Conservation (phyloP, 192 early-diverging fungal genomes). For the Gigaspora rosea region DNA sequence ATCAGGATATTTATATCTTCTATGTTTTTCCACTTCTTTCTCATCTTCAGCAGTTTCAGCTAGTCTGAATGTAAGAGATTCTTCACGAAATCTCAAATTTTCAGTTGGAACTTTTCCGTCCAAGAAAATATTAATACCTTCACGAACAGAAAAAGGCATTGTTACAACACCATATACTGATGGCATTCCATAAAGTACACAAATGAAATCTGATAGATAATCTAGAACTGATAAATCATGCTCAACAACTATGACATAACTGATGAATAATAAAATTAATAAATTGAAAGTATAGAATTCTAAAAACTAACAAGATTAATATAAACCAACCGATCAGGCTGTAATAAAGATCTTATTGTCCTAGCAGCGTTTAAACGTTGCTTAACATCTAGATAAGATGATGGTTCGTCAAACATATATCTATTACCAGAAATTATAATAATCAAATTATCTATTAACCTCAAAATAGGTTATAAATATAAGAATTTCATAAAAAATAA, state of each 20-base stretch:
- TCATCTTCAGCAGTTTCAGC: conserved; percentile 88
- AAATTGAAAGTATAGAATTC: background rate
- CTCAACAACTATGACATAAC: conserved; percentile 95
- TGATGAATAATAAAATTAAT: conserved; percentile 12
- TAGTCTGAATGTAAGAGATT: conserved; percentile 88
- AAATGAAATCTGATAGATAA: conserved; percentile 97
- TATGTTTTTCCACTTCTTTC: conserved; percentile 60
- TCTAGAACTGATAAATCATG: conserved; percentile 98
- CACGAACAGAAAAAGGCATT: conserved; percentile 93
- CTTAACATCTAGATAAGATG: conserved; percentile 97
- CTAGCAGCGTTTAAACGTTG: conserved; percentile 96
- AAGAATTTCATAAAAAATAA: background rate
- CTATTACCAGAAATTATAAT: conserved; percentile 37
- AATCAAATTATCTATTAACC: background rate
- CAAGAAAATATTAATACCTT: conserved; percentile 99
- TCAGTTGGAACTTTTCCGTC: conserved; percentile 96
- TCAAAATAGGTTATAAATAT: background rate
- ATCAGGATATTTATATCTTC: conserved; percentile 81
- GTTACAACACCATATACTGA: conserved; percentile 97
- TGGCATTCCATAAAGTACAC: conserved; percentile 97
- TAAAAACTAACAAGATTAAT: background rate
- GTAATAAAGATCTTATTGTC: conserved; percentile 84
- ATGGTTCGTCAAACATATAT: conserved; percentile 99
- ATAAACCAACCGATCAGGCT: conserved; percentile 42
- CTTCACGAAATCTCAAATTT: conserved; percentile 98